Base-by-base conservation (phyloP, 495 filamentous ascomycete genomes). In the Staphylotrichum longicolle region DNA sequence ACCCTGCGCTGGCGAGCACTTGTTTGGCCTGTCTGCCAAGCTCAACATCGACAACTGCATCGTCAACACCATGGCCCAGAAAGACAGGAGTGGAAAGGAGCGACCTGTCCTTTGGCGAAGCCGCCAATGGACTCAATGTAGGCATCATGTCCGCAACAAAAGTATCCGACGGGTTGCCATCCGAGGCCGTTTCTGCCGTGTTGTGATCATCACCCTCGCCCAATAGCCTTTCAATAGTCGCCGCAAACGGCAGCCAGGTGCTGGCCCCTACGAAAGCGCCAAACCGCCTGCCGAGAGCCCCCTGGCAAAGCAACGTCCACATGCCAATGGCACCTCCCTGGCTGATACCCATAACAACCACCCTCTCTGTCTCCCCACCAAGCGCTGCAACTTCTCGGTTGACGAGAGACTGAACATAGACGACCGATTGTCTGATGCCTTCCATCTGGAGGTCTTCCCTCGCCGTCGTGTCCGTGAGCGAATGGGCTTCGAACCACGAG, bases 311-410 rank as follows among this genome's bases (percentile, higher is more conserved):
- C 20, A 82, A 60, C 11, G 68, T 64, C 58, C 73, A 68, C 32
- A 83, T 64, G 27, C 70, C 72, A 3, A 73, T 73, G 4, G 82
- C 82, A 64, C 77, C 83, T 5, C 82, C 82, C 60, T 85, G 81
- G 56, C 82, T 83, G 51, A 85, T 68, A 0, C 82, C 81, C 34
- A 74, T 77, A n/a, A 84, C 55, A 6, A 83, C 73, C 7, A 66
- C 15, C 9, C 40, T 62, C 6, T 53, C 33, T 39, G 39, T 6
- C 0, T 41, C 12, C 14, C 60, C 64, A 1, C 42, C 37, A 6
- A 66, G 56, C 34, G 39, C 42, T 20, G 51, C 52, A 7, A 55
- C 34, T 40, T 63, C 61, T n/a, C 58, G 27, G 20, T 39, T 35
- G 0, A 58, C 10, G 48, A 61, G 32, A 7, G 52, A 35, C 34